Percentiles rank a stretch among this genome's conserved stretches.
These are phyloP conservation scores for Podaxis rugospora DNA, from an alignment of 768 basidiomycete species.

Conservation along the genomic window DNA sequence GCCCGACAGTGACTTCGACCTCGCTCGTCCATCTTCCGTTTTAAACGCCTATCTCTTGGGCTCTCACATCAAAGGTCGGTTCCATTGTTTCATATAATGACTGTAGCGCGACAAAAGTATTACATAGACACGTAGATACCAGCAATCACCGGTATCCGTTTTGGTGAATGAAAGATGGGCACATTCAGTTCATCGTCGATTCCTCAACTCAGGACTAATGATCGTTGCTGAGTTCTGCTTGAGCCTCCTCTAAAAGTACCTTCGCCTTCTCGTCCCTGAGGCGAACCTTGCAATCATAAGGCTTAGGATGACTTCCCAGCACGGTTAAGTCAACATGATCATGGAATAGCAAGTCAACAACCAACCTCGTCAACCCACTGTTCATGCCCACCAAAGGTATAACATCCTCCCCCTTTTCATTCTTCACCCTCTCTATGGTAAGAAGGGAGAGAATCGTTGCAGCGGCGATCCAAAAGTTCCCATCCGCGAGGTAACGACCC, in stretches of 20 bases:
- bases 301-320: background rate
- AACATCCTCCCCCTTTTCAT: background rate
- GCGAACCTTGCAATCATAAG: background rate
- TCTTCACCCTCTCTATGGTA: background rate
- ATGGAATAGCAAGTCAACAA: background rate
- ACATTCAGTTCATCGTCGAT: background rate
- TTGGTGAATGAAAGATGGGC: background rate
- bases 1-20: no score
- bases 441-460: background rate
- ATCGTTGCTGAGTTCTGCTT: background rate
- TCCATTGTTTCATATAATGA: no score
- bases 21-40: no score
- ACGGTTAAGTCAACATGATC: background rate
- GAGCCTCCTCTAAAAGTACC: background rate
- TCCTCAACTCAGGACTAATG: background rate
- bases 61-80: no score
- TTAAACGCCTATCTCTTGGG: no score
- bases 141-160: background rate
- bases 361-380: slow-evolving; percentile 1
- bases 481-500: background rate
- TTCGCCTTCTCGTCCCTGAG: background rate
- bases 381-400: background rate
- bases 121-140: no score
- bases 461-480: background rate
- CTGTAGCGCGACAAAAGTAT: no score